Conservation (phyloP, 1,139 yeast genomes). For the Maudiozyma humilis region DNA sequence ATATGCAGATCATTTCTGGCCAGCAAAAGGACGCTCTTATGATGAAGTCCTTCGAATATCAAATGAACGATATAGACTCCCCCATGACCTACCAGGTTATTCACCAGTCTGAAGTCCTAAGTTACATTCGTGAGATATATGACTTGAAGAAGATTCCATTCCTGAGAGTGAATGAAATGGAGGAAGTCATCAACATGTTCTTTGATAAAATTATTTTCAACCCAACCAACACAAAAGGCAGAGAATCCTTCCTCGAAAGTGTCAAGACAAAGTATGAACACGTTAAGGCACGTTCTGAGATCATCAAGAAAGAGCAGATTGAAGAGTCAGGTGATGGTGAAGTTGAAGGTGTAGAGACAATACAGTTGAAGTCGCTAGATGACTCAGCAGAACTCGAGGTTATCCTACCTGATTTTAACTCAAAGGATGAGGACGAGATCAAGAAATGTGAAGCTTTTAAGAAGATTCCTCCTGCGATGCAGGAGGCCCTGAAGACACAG, state of each 20-base stretch:
- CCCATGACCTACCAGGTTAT: conserved; percentile 51
- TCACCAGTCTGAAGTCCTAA: conserved; percentile 72
- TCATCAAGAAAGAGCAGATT: conserved; percentile 41
- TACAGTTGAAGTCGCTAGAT: conserved; percentile 83
- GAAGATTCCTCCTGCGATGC: conserved; percentile 56
- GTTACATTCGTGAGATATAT: conserved; percentile 63
- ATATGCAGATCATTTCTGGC: conserved; percentile 66
- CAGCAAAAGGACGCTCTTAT: conserved; percentile 86
- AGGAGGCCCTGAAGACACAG: conserved; percentile 63
- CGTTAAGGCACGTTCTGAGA: conserved; percentile 63
- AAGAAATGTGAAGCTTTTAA: conserved; percentile 48
- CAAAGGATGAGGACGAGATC: conserved; percentile 40
- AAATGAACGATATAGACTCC: conserved; percentile 41
- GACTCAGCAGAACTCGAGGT: conserved; percentile 72
- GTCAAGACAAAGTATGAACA: conserved; percentile 74
- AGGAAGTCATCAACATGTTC: conserved; percentile 59
- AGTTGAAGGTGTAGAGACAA: conserved; percentile 57
- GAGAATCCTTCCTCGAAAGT: conserved; percentile 39
- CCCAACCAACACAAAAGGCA: conserved; percentile 46
- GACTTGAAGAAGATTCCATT: conserved; percentile 34
- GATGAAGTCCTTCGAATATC: conserved; percentile 86
- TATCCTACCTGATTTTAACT: conserved; percentile 52
- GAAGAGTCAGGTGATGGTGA: conserved; percentile 14
- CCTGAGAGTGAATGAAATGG: conserved; percentile 33
- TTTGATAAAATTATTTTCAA: conserved; percentile 52